Percentiles rank a stretch among this genome's conserved stretches.
phyloP scores from a whole-genome alignment of 305 asterid species.

The Plantago lanceolata region DNA sequence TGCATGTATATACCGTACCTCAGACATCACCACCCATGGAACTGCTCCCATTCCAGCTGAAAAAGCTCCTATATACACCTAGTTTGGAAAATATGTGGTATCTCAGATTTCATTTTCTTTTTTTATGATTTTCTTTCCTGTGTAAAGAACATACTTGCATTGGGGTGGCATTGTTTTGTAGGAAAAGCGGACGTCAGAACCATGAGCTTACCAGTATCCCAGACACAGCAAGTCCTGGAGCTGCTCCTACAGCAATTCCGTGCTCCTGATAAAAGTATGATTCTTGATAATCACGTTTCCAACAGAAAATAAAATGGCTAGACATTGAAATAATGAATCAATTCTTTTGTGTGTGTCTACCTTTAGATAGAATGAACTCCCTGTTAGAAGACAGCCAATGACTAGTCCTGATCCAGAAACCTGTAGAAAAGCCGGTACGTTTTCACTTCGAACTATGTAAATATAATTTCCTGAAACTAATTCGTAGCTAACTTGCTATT shows the following conservation, averaged over 20 bases:
- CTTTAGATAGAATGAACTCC: conserved; percentile 67
- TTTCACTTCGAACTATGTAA: conserved; percentile 6
- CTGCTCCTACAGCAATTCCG: conserved; percentile 53
- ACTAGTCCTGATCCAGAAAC: conserved; percentile 77
- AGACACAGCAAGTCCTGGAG: conserved; percentile 73
- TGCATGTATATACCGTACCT: conserved; percentile 40
- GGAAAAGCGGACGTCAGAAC: background rate
- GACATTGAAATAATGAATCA: background rate
- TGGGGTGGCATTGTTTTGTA: background rate
- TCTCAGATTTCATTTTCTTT: background rate
- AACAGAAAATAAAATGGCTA: background rate
- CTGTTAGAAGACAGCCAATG: conserved; percentile 68
- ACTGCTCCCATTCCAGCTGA: conserved; percentile 97
- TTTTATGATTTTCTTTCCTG: background rate
- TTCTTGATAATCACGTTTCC: conserved; percentile 18
- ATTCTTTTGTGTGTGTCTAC: conserved; percentile 27
- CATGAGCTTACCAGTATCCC: conserved; percentile 70
- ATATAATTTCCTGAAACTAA: conserved; percentile 1
- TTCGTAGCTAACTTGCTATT: background rate
- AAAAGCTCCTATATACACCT: conserved; percentile 83
- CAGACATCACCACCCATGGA: conserved; percentile 99
- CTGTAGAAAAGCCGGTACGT: conserved; percentile 30
- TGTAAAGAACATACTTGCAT: too few species aligned
- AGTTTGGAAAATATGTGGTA: conserved; percentile 12
- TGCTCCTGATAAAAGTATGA: conserved; percentile 48